Base-by-base conservation (phyloP, 2,329 filamentous ascomycete genomes). In the Ophiostoma fasciatum region DNA sequence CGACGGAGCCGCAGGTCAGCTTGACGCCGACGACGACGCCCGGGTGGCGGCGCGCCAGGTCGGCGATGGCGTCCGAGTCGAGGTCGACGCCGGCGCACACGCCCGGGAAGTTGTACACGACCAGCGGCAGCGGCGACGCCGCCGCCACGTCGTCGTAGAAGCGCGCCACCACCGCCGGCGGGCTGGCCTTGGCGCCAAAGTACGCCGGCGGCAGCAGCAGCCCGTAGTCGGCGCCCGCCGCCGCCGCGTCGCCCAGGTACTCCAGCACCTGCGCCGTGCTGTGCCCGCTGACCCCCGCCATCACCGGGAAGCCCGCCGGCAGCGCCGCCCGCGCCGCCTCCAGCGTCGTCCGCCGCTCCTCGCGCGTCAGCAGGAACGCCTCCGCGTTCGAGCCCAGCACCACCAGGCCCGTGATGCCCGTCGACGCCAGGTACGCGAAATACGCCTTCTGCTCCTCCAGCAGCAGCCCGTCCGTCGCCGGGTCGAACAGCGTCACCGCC, bases 1-100 rank as follows among this genome's bases (percentile, higher is more conserved):
- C 78, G 22, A 81, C 79, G 45, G 72, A 75, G n/a, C 77, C 74
- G 53, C 74, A 79, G 11, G 74, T 79, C 41, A 80, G 57, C 50
- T 45, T 42, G 42, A 41, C 40, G 31, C 43, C 40, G 36, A 47
- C 44, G 21, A 47, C 20, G 28, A 42, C 33, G 36, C 43, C 42
- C 6, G 46, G 44, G 40, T 47, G 40, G 11, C 28, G 31, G 23
- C 41, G 38, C 1, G 69, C 71, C 18, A 78, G 60, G 18, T 53
- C 52, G 2, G 65, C 58, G 31, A 81, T 72, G 0, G 64, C 64
- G 33, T 71, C 74, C 2, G 73, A 77, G 51, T 79, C 75, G 18
- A 82, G 58, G 49, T 82, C 77, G 4, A 81, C 59, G 18, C 76
- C 76, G 43, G 77, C 76, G 48, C 71, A 78, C 15, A 81, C 74